Evolutionary conservation across 495 filamentous ascomycete species (phyloP), one percentile per base, ranked within the genome.

Genomic region (Daldinia childiae): DNA sequence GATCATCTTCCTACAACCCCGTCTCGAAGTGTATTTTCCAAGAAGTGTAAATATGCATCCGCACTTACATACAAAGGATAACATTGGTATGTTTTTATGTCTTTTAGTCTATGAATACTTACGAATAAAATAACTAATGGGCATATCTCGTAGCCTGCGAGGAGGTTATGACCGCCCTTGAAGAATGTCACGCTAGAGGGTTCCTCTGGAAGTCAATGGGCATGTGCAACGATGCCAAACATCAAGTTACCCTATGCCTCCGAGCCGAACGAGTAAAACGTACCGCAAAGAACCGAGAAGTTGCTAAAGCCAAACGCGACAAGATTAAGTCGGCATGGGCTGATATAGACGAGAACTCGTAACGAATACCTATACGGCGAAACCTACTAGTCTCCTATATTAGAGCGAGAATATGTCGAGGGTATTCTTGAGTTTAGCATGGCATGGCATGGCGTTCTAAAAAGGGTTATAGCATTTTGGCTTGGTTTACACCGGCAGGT

Each of bases 111-210:
- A 6, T 12, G 7, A 48, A 12, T 41, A 9, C 19, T 11, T 48
- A 62, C 32, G 11, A 41, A 26, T 24, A 34, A 17, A 21, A 45
- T 58, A 29, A 54, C 43, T 66, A 57, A 69, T 11, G 12, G 29
- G 15, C 58, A 15, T 58, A 38, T 15, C 19, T 12, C 26, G 12
- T 71, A 99, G 96, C 89, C 67, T 99, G 95, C 86, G 92, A 94
- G 80, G 93, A 94, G 70, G 87, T 98, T 74, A 97, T 98, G 91
- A 88, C 81, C 19, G 90, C 92, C 56, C 91, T 99, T 64, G 95
- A 98, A 61, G 93, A 97, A 84, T 99, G 95, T 82, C 95, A 99
- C 78, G 94, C 93, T 12, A 86, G 87, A 43, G 95, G 95, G 29
- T 98, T 98, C 83, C 77, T 98, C 8, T 92, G 90, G 86, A 97